Evolutionary conservation across 2,329 filamentous ascomycete genomes (phyloP).

Genomic region (Xylaria sp.): DNA sequence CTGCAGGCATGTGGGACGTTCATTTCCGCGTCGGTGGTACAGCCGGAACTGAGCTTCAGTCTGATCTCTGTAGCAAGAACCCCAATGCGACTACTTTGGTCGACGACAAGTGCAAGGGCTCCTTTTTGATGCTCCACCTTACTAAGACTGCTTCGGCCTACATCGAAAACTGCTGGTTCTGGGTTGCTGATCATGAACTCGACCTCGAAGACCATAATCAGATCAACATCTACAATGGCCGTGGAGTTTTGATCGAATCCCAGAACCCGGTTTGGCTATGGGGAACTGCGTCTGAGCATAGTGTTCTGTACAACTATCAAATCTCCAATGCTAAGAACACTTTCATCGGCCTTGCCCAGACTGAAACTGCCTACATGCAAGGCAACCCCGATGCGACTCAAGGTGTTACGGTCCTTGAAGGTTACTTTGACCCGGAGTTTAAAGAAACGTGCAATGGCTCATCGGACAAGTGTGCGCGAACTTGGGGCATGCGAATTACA

Average conservation of each 20-base stretch:
- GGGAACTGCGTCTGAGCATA: conserved; percentile 77
- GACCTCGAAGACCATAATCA: conserved; percentile 78
- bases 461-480: conserved; percentile 69
- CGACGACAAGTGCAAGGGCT: conserved; percentile 75
- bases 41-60: conserved; percentile 84
- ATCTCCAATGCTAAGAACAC: conserved; percentile 79
- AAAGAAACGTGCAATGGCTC: conserved; percentile 60
- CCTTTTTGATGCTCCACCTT: conserved; percentile 76
- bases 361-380: conserved; percentile 90
- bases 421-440: conserved; percentile 77
- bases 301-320: conserved; percentile 84
- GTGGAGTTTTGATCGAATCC: conserved; percentile 83
- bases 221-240: conserved; percentile 88
- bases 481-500: conserved; percentile 78
- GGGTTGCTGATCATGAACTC: conserved; percentile 91
- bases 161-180: conserved; percentile 90
- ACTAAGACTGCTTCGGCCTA: conserved; percentile 74
- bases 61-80: conserved; percentile 81
- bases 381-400: conserved; percentile 78
- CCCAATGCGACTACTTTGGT: conserved; percentile 69
- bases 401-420: conserved; percentile 69
- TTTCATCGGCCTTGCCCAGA: conserved; percentile 86
- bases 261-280: conserved; percentile 83
- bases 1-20: conserved; percentile 90
- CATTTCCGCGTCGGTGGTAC: conserved; percentile 93